Base-by-base conservation (phyloP, 805 yeast genomes). In the Pichia pseudocactophila region DNA sequence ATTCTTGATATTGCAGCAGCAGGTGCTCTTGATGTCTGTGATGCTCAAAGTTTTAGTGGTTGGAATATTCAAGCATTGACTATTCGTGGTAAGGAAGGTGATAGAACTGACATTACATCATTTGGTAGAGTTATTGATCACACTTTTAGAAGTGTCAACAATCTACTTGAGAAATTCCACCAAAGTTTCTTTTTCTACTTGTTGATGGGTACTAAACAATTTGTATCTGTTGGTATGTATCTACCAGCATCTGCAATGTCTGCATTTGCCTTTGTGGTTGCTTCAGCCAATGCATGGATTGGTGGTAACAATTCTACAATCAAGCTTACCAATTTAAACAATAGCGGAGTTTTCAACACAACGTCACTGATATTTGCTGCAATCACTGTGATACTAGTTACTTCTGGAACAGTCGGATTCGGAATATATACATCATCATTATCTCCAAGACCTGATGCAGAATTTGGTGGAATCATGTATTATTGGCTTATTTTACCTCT, bases 1-100 rank as follows among this genome's bases (percentile, higher is more conserved):
- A 73, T 92, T n/a, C 61, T 71, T 43, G 73, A 74, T 37, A 74
- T 85, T 55, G 76, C 89, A 4, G 55, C 78, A 6, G 72, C 95
- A 0, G 97, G 97, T 1, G 59, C 84, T 7, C 20, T 54, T 10
- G 48, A 50, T 4, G 58, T 59, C 30, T 70, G 79, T 33, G 85
- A 92, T n/a, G 78, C 88, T 52, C 97, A 90, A 57, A 87, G 90
- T 12, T 92, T 90, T 57, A 81, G 92, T 41, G 97, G 97, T 4
- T 92, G 96, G 95, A 82, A 94, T 58, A 83, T 92, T 45, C 97
- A 90, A 61, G 82, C 97, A 0, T 60, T 92, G 17, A 85, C 96
- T 0, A 56, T 92, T 28, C 73, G 74, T 42, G 97, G 95, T 0
- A 64, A 61, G 1, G 65, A 62, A 2, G 52, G 53, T 1, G 56